Evolutionary conservation across 139 green algal genomes (phyloP).

Genomic region (Auxenochlorella pyrenoidosa): DNA sequence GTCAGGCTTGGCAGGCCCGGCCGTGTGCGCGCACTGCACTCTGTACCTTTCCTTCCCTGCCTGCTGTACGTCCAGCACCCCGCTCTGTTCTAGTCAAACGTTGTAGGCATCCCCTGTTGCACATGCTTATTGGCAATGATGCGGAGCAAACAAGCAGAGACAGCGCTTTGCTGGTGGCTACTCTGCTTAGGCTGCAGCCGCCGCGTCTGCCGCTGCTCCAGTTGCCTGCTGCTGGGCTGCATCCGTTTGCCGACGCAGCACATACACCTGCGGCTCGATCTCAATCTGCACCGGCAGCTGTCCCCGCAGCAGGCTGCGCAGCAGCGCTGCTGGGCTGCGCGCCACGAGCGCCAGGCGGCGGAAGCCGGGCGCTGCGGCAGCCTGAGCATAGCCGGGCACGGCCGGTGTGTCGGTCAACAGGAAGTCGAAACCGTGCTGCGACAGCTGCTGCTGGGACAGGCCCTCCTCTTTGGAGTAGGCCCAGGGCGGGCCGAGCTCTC

Average conservation of each 20-base stretch:
- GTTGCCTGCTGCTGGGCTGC: background rate
- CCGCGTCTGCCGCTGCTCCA: background rate
- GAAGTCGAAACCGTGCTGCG: constrained; percentile 44
- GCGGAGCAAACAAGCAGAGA: no score
- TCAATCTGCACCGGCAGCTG: constrained; percentile 33
- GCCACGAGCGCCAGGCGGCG: constrained; percentile 12
- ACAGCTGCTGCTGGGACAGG: constrained; percentile 22
- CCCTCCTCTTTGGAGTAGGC: constrained; percentile 67
- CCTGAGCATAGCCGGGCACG: constrained; percentile 44
- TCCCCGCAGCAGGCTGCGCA: constrained; percentile 11
- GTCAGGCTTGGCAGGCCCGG: background rate
- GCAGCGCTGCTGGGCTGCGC: background rate
- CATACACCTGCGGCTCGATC: constrained; percentile 39
- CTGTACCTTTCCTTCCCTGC: no score
- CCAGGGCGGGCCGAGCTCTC: constrained; percentile 56
- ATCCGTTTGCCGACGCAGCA: constrained; percentile 11
- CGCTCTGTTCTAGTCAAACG: no score
- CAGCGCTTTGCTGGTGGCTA: no score
- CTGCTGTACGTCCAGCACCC: no score
- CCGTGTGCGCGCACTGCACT: no score
- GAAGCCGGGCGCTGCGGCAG: constrained; percentile 42
- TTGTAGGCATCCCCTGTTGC: no score
- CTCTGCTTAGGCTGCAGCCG: no score
- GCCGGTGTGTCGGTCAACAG: constrained; percentile 47
- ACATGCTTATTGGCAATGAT: no score